Evolutionary conservation across 2,329 filamentous ascomycete species (phyloP).

Genomic region (Fusarium albosuccineum): DNA sequence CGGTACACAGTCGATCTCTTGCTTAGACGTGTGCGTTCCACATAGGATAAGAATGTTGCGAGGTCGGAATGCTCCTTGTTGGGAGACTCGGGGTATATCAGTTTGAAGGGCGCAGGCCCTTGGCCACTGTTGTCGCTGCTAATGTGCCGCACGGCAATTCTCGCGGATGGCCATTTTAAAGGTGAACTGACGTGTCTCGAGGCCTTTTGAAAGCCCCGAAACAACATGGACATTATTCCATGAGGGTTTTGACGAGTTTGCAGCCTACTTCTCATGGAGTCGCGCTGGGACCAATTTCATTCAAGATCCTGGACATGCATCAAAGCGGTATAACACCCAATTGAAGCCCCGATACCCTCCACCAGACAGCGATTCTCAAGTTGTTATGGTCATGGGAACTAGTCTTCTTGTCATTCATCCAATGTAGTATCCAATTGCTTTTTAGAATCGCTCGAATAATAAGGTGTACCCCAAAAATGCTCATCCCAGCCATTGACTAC

Average conservation of each 20-base stretch:
- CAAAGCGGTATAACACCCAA: slow-evolving; percentile 26
- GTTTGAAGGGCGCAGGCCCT: slow-evolving; percentile 7
- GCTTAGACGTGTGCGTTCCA: slow-evolving; percentile 67
- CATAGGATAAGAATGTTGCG: slow-evolving; percentile 74
- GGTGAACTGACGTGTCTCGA: slow-evolving; percentile 1
- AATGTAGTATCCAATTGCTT: slow-evolving; percentile 4
- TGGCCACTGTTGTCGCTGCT: slow-evolving; percentile 15
- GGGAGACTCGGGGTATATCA: slow-evolving; percentile 61
- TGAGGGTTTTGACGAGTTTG: slow-evolving; percentile 4
- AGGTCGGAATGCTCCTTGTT: slow-evolving; percentile 72
- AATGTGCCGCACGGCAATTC: slow-evolving; percentile 15
- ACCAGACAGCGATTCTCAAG: too few relatives aligned
- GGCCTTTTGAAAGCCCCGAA: slow-evolving; percentile 16
- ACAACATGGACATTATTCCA: slow-evolving; percentile 32
- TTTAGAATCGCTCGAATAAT: slow-evolving; percentile 14
- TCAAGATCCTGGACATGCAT: slow-evolving; percentile 23
- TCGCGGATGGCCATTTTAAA: background rate
- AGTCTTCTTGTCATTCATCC: too few relatives aligned
- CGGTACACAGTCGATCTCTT: slow-evolving; percentile 71
- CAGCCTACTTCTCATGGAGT: background rate
- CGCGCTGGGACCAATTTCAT: background rate
- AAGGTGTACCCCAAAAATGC: background rate
- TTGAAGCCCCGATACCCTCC: slow-evolving; percentile 1
- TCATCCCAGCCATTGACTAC: slow-evolving; percentile 1
- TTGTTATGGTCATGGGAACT: too few relatives aligned